phyloP scores from a whole-genome alignment of 768 basidiomycete species.

The Termitomyces sp. region DNA sequence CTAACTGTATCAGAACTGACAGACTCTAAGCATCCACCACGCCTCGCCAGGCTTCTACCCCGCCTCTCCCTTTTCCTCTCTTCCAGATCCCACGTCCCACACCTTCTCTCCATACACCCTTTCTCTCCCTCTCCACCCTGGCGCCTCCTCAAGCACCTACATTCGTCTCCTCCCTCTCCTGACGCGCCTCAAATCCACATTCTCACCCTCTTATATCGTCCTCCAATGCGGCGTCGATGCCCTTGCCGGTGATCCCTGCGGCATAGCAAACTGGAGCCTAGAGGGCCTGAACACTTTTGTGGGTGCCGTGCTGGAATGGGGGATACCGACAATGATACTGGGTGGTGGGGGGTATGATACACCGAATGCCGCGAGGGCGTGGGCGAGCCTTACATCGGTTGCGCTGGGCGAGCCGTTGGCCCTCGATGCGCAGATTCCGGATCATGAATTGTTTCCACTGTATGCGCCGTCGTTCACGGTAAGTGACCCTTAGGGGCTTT shows the following conservation, averaged over 20 bases:
- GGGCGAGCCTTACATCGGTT: slow-evolving; percentile 76
- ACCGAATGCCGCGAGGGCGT: slow-evolving; percentile 80
- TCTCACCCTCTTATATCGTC: slow-evolving; percentile 72
- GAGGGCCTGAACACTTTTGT: slow-evolving; percentile 60
- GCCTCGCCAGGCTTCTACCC: slow-evolving; percentile 84
- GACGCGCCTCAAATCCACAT: slow-evolving; percentile 52
- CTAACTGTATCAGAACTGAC: not conserved
- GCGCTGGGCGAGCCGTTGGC: slow-evolving; percentile 52
- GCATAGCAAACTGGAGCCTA: slow-evolving; percentile 67
- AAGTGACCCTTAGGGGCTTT: not conserved
- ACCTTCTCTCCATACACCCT: slow-evolving; percentile 61
- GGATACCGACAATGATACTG: slow-evolving; percentile 39
- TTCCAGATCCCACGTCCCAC: slow-evolving; percentile 31
- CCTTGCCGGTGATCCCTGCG: slow-evolving; percentile 78
- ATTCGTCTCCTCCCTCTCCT: slow-evolving; percentile 57
- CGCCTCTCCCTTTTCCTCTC: slow-evolving; percentile 38
- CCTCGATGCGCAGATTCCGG: slow-evolving; percentile 65
- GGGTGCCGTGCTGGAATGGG: slow-evolving; percentile 21
- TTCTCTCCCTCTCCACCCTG: slow-evolving; percentile 73
- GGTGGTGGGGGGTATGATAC: slow-evolving; percentile 86
- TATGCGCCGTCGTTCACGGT: slow-evolving; percentile 75
- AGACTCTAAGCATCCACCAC: slow-evolving; percentile 87
- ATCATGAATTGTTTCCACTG: slow-evolving; percentile 63
- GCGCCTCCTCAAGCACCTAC: slow-evolving; percentile 63
- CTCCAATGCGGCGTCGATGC: slow-evolving; percentile 88